phyloP scores from a whole-genome alignment of 1,284 basidiomycete genomes.

The Puccinia hordei region DNA sequence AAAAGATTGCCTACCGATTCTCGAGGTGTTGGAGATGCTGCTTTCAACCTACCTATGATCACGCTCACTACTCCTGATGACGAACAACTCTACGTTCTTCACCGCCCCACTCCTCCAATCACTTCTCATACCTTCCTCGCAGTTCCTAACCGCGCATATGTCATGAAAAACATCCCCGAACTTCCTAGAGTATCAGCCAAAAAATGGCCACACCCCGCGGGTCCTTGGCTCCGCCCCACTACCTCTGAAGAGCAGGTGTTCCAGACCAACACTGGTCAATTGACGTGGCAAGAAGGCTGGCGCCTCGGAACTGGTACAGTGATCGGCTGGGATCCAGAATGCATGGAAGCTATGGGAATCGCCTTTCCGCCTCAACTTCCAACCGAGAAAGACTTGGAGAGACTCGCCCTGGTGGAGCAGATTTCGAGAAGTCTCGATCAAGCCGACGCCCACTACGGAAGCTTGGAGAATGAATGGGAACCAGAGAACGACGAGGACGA shows the following conservation, averaged over 20 bases:
- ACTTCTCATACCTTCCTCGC: neutral
- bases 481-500: constrained; percentile 18
- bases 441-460: constrained; percentile 30
- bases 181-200: neutral
- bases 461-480: neutral
- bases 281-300: neutral
- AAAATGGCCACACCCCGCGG: constrained; percentile 37
- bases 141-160: constrained; percentile 3
- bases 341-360: constrained; percentile 14
- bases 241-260: constrained; percentile 11
- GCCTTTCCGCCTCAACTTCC: constrained; percentile 24
- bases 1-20: neutral
- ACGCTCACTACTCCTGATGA: constrained; percentile 34
- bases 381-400: constrained; percentile 24
- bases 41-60: constrained; percentile 21
- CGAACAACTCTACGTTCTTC: constrained; percentile 27
- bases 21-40: neutral
- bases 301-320: constrained; percentile 27
- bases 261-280: neutral
- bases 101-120: constrained; percentile 25
- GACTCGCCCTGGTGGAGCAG: constrained; percentile 21
- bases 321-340: constrained; percentile 27
- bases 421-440: constrained; percentile 25
- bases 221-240: constrained; percentile 34
- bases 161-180: neutral